Evolutionary conservation across 176 grass and related monocot species (phyloP), one percentile per base, ranked within the genome.

Genomic region (Melocanna baccifera): DNA sequence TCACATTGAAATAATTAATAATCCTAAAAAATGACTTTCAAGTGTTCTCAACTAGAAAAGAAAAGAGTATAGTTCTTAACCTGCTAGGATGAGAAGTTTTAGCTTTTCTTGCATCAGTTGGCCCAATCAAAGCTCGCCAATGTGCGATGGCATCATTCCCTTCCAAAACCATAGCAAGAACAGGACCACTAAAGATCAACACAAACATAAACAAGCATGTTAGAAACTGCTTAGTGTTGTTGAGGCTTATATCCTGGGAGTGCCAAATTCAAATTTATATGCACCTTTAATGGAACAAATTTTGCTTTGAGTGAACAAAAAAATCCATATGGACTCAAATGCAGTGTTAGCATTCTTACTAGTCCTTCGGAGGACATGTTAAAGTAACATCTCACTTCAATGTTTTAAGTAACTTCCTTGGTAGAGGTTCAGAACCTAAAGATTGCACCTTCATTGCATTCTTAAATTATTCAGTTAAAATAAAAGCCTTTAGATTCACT

Each of bases 81-180:
- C 91, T 95, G 68, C 71, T 84, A 67, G 95, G 92, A 58, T 94
- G 92, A 83, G 90, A 91, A 80, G 66, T 76, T 94, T 93, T 95
- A 34, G 95, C 95, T 71, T 91, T 86, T 58, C 62, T 90, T 59
- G 95, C 89, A 88, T 98, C 87, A 73, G 95, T 98, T 73, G 92
- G 95, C 34, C 95, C 95, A 77, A 95, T 95, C 90, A 98, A 86
- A 86, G 68, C 71, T 76, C 95, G 80, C 95, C 95, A 98, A 6
- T 91, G 87, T 42, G 83, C 68, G 80, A 94, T 64, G 19, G 89
- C 95, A 74, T 95, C 84, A 52, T 42, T 71, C 67, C 83, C 93
- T 89, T 94, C 92, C 87, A 97, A 81, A 93, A 97, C 78, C 92
- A 97, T 94, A 58, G 57, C 59, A 4, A 80, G 74, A 81, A 93